A percentile compares a stretch with the other conserved stretches of the same genome.
Conservation (phyloP, 345 rosid species). For the Populus davidiana region DNA sequence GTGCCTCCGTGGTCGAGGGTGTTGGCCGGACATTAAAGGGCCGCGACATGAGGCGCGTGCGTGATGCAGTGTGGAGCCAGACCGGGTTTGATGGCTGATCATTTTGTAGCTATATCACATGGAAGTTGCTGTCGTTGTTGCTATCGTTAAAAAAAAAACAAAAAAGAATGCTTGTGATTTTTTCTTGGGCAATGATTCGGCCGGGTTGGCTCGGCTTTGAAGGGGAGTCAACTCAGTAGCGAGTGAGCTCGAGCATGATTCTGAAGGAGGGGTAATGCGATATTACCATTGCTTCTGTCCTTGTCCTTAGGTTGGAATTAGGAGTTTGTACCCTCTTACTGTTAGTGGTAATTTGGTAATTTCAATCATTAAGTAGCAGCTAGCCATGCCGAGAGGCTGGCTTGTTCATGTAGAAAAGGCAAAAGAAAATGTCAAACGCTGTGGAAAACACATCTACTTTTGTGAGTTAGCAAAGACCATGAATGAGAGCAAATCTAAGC, state of each 20-base stretch:
- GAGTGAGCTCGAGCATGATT: conserved; percentile 44
- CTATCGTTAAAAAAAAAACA: not conserved
- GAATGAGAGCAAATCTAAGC: too few relatives aligned
- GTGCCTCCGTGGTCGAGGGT: conserved; percentile 73
- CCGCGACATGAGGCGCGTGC: conserved; percentile 82
- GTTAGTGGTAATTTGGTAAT: not conserved
- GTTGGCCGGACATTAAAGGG: conserved; percentile 92
- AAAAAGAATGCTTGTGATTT: not conserved
- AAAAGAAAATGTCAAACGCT: not conserved
- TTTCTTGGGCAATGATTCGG: conserved; percentile 38
- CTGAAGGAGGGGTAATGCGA: not conserved
- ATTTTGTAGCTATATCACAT: too few relatives aligned
- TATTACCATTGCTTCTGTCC: not conserved
- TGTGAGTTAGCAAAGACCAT: too few relatives aligned
- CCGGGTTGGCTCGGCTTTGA: conserved; percentile 27
- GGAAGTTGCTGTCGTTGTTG: too few relatives aligned
- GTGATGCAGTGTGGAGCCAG: conserved; percentile 90
- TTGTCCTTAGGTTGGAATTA: conserved; percentile 3
- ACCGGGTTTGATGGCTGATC: conserved; percentile 26
- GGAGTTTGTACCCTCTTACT: not conserved
- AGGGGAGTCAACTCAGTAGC: conserved; percentile 27
- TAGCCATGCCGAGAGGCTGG: not conserved
- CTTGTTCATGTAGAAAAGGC: not conserved
- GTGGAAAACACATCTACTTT: too few relatives aligned
- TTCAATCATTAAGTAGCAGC: not conserved